Evolutionary conservation across 2,329 filamentous ascomycete genomes (phyloP), one percentile per base, ranked within the genome.

Genomic region (Talaromyces marneffei): DNA sequence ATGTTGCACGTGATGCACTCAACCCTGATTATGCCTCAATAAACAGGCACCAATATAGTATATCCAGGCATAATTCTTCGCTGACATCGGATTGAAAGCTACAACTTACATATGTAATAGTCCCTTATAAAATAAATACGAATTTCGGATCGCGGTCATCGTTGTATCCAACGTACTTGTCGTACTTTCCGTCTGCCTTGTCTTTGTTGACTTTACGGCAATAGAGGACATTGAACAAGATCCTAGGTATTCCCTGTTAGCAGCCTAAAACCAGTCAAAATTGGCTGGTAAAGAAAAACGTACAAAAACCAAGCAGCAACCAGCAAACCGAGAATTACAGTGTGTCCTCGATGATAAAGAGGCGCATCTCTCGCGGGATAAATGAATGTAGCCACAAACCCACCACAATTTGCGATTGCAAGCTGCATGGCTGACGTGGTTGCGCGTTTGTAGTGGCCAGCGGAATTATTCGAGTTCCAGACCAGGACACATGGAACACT

Each of bases 361-460:
- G 86, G 85, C 0, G 78, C 80, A 57, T 89, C 78, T 0, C 66
- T 70, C 54, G 78, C 79, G 2, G 84, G 84, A 65, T 88, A 88
- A 4, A 85, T 81, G 67, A 88, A 88, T 0, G 82, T 84, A 0
- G 86, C 83, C 2, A 89, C 85, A 65, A 89, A 87, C 0, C 87
- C 87, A 50, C 86, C 86, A 7, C 80, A 83, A 65, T 90, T 89
- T 0, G 86, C 87, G 65, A 89, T 83, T 1, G 83, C 83, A 27
- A 89, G 76, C 71, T 89, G 86, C 66, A 89, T 67, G 0, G 83
- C 87, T 1, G 83, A 83, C 0, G 86, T 87, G 0, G 87, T 89
- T 0, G 87, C 87, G 14, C 87, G 77, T 71, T 89, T 90, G 68
- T 89, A 89, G 68, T 90, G 87, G 0, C 84, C 85, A 0, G 86